These are phyloP conservation scores for Phlebiopsis flavidoalba DNA, from an alignment of 768 basidiomycete genomes.

Conservation along the genomic window DNA sequence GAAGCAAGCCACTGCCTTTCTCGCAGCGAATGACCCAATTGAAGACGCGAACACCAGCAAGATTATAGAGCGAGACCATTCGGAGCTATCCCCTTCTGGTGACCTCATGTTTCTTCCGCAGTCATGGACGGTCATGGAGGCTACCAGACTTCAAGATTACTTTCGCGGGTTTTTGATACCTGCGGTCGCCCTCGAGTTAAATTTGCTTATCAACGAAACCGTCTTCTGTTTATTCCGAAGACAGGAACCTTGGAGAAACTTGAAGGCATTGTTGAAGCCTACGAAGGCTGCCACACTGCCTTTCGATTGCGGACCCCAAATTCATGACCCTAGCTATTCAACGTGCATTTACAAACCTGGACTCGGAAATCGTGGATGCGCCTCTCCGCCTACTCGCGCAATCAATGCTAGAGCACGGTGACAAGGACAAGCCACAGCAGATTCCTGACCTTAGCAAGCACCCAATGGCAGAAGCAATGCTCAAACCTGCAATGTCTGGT, in stretches of 20 bases:
- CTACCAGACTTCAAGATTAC: conserved; percentile 59
- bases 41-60: conserved; percentile 83
- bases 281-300: conserved; percentile 20
- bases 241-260: conserved; percentile 7
- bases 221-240: conserved; percentile 18
- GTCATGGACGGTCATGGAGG: too few relatives aligned
- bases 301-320: conserved; percentile 42
- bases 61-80: conserved; percentile 56
- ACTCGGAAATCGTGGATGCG: conserved; percentile 74
- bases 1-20: conserved; percentile 73
- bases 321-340: conserved; percentile 64
- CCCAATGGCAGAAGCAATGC: conserved; percentile 62
- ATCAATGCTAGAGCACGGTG: conserved; percentile 46
- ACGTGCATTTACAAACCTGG: conserved; percentile 76
- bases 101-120: conserved; percentile 84
- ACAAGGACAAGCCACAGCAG: conserved; percentile 32
- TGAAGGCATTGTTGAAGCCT: conserved; percentile 37
- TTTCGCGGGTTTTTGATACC: conserved; percentile 85
- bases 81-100: conserved; percentile 55
- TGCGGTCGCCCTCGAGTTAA: conserved; percentile 74
- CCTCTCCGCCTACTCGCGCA: conserved; percentile 69
- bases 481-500: conserved; percentile 83
- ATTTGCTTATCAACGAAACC: conserved; percentile 39
- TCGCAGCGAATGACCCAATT: conserved; percentile 85
- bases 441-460: conserved; percentile 67